These are phyloP conservation scores for Dictyostelium capitatum DNA, from an alignment of 78 protist species.

Conservation along the genomic window DNA sequence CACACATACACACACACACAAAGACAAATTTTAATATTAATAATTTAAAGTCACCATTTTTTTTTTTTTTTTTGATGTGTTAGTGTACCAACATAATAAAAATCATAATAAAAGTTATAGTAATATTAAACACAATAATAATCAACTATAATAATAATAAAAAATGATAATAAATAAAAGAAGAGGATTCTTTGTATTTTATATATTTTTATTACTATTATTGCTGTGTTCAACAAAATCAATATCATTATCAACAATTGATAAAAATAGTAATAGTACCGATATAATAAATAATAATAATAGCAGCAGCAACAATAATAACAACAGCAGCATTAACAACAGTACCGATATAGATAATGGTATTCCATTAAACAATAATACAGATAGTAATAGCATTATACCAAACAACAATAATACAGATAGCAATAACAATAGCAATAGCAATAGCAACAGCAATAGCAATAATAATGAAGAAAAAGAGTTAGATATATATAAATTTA, in stretches of 20 bases:
- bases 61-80: not conserved
- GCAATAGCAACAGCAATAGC: not conserved
- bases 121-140: no score
- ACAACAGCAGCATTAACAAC: not conserved
- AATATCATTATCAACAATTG: not conserved
- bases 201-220: not conserved
- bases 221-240: not conserved
- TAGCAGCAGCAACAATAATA: not conserved
- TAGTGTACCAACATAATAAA: not conserved
- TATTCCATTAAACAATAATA: not conserved
- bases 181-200: conserved; percentile 15
- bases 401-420: not conserved
- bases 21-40: not conserved
- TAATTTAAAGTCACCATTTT: no score
- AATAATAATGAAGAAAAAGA: not conserved
- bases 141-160: not conserved
- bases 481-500: not conserved
- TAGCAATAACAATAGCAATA: not conserved
- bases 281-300: not conserved
- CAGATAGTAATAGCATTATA: not conserved
- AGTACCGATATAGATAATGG: not conserved
- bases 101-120: not conserved
- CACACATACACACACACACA: not conserved
- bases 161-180: not conserved
- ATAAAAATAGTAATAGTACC: not conserved